Base-by-base conservation (phyloP, 805 yeast genomes). In the Starmerella apis region DNA sequence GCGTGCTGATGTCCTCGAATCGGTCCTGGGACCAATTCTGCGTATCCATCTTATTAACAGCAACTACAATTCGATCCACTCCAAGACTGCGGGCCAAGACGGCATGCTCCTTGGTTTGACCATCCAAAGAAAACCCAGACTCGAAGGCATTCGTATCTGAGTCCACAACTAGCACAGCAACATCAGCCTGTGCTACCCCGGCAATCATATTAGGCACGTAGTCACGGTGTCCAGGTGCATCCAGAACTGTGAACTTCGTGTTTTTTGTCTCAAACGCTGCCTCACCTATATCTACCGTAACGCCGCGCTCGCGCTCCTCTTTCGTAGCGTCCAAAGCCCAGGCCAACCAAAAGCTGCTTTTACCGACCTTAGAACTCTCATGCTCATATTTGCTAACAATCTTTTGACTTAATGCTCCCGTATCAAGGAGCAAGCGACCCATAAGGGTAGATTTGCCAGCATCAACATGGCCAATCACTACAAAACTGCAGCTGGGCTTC, bases 151-250 rank as follows among this genome's bases (percentile, higher is more conserved):
- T 78, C 1, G 71, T 68, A 36, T 73, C 70, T 2, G 84, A 63
- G 62, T 85, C 94, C 18, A 84, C 77, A 10, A 84, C 85, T 35
- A 83, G 69, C 16, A 84, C 69, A 0, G 88, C 88, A 38, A 80
- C 63, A 59, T 84, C 92, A 0, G 92, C 88, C 59, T 82, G 87
- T 2, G 83, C 68, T 1, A 84, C 82, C 25, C 94, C 94, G 25
- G 85, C 83, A 56, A 84, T 83, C 86, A 84, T 82, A 59, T 82
- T 85, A 3, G 94, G 94, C 28, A 84, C 83, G 63, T 81, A 84
- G 60, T 84, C 92, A 53, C 74, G 72, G 64, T 84, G 94, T 0
- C 94, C 94, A 0, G 94, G 94, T 0, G 94, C 87, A 67, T 84
- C 94, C 49, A 84, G 77, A 4, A 86, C 80, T 0, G 86, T 79